Evolutionary conservation across 148 eudicot species (phyloP), one percentile per base, ranked within the genome.

Genomic region (Diospyros kaki): DNA sequence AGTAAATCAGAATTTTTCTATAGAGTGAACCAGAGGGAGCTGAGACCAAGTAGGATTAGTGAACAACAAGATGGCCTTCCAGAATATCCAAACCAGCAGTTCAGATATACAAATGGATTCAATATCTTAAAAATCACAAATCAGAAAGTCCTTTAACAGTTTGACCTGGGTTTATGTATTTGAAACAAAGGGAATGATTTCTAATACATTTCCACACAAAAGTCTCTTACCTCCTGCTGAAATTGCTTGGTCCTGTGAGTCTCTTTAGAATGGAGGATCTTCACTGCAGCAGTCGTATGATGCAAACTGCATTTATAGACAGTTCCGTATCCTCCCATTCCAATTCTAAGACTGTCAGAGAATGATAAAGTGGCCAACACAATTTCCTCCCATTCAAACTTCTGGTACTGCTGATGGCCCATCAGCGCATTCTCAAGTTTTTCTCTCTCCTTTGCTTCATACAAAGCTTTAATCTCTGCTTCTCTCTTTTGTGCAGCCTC

Each of bases 301-400:
- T 86, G 96, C 72, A 92, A 85, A 84, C 81, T 85, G 78, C 93
- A 87, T 81, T 90, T 94, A 50, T 94, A 94, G 39, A 94, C 96
- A 58, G 89, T 83, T 76, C 98, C 98, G 80, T 84, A 85, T 13
- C 89, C 86, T 58, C 98, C 98, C 82, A 78, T 85, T 77, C 98
- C 97, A 58, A 92, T 85, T 69, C 79, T 89, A 66, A 89, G 88
- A 64, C 86, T 50, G 1, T 87, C 84, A 43, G 83, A 83, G 56
- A 94, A 90, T 5, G 88, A 86, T 58, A 86, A 87, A 4, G 94
- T 90, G 9, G 93, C 93, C 15, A 86, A 73, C 44, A 76, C 86
- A 18, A 92, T 92, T 64, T 94, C 98, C 68, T 90, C 94, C 97
- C 94, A 90, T 4, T 86, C 75, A 71, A 90, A 89, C 64, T 77